These are phyloP conservation scores for Camellia japonica DNA, from an alignment of 148 eudicot species.

Conservation along the genomic window DNA sequence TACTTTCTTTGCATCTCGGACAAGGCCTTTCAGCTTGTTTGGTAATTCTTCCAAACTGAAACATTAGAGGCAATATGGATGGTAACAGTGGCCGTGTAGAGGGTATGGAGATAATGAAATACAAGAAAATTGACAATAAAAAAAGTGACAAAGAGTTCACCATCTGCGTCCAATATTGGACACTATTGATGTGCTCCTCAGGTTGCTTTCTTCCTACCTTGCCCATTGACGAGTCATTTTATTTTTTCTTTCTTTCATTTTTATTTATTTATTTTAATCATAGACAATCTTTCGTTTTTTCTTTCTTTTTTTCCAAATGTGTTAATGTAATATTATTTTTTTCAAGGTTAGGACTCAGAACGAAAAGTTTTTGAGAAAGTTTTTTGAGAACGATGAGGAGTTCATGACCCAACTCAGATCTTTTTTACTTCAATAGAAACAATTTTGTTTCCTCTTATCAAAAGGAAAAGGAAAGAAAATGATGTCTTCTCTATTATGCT, in stretches of 20 bases:
- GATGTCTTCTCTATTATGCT: background rate
- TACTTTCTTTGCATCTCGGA: slow-evolving; percentile 68
- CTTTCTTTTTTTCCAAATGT: background rate
- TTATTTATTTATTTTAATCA: background rate
- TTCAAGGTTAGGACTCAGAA: background rate
- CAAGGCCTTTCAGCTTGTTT: slow-evolving; percentile 60
- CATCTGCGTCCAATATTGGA: background rate
- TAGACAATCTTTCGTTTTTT: background rate
- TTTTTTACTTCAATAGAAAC: background rate
- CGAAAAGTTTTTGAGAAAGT: background rate
- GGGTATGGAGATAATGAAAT: background rate
- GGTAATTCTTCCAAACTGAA: slow-evolving; percentile 89
- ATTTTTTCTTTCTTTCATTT: background rate
- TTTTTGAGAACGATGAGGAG: background rate
- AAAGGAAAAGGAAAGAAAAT: background rate
- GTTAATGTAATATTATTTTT: no score
- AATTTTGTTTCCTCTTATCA: background rate
- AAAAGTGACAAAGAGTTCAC: background rate
- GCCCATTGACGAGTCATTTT: background rate
- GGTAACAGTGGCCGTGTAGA: background rate
- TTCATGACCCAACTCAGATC: background rate
- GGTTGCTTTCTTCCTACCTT: background rate
- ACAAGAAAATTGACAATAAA: background rate
- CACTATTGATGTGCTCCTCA: background rate
- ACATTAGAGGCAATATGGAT: background rate